A percentile compares a stretch with the other conserved stretches of the same genome.
phyloP scores from a whole-genome alignment of 306 rosid genomes.

The Dryas alaskensis region DNA sequence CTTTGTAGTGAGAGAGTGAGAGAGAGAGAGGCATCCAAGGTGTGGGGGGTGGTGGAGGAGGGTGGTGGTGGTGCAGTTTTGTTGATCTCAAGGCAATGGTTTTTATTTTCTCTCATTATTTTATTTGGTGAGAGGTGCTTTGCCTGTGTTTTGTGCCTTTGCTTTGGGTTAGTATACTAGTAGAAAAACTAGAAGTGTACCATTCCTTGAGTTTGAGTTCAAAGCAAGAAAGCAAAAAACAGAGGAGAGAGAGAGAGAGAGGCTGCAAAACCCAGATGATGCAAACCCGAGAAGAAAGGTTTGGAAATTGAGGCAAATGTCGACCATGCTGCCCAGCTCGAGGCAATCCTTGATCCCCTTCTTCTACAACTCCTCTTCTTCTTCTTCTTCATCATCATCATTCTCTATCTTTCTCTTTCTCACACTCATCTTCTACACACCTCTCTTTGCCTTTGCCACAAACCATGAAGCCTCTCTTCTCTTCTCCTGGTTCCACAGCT shows the following conservation, averaged over 20 bases:
- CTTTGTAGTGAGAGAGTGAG: conserved; percentile 11
- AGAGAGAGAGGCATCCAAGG: conserved; percentile 16
- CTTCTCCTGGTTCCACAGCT: conserved; percentile 72
- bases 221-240: conserved; percentile 38
- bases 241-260: conserved; percentile 18
- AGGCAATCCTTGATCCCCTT: conserved; percentile 35
- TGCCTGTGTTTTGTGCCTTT: conserved; percentile 8
- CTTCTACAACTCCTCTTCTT: conserved; percentile 7
- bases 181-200: background rate
- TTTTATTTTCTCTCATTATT: conserved; percentile 1
- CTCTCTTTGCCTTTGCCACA: conserved; percentile 41
- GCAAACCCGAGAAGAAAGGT: conserved; percentile 52
- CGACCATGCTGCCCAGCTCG: conserved; percentile 40
- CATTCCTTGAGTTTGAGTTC: conserved; percentile 37
- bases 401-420: conserved; percentile 16
- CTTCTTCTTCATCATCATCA: conserved; percentile 24
- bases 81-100: conserved; percentile 49
- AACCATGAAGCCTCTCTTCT: conserved; percentile 75
- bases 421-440: conserved; percentile 25
- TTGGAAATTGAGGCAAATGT: conserved; percentile 66
- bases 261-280: conserved; percentile 40
- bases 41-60: conserved; percentile 21
- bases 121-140: conserved; percentile 2
- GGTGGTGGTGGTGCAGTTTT: conserved; percentile 35
- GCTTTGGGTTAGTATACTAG: conserved; percentile 18